Evolutionary conservation across 1,284 basidiomycete genomes (phyloP).

Genomic region (Boletus sp.): DNA sequence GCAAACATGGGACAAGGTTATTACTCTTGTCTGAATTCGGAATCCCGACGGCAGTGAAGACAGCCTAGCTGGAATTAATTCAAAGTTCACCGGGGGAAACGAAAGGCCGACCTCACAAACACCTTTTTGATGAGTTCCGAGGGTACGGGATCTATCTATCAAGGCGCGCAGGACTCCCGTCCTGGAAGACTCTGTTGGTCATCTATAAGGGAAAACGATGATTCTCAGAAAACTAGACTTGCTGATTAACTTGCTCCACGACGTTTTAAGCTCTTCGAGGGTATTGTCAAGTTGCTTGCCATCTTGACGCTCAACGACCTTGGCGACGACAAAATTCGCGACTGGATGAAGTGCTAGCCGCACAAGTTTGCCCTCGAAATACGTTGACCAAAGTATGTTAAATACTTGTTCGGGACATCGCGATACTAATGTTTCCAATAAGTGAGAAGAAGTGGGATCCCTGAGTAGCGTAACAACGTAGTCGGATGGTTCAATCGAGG

Average conservation of each 20-base stretch:
- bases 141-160: constrained; percentile 58
- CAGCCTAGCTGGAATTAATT: constrained; percentile 41
- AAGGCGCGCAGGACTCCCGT: constrained; percentile 69
- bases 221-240: constrained; percentile 37
- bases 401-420: constrained; percentile 64
- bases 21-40: constrained; percentile 41
- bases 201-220: constrained; percentile 3
- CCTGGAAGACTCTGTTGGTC: constrained; percentile 45
- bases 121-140: constrained; percentile 42
- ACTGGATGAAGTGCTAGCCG: constrained; percentile 81
- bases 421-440: constrained; percentile 74
- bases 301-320: constrained; percentile 61
- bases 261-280: constrained; percentile 52
- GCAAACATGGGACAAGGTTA: constrained; percentile 59
- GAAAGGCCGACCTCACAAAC: constrained; percentile 45
- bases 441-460: constrained; percentile 83
- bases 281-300: constrained; percentile 55
- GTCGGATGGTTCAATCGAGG: constrained; percentile 53
- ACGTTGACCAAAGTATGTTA: constrained; percentile 66
- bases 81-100: background rate
- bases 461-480: constrained; percentile 77
- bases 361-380: constrained; percentile 69
- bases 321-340: constrained; percentile 87
- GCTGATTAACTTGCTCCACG: constrained; percentile 50
- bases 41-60: constrained; percentile 60